Evolutionary conservation across 352 stramenopile genomes (phyloP).

Genomic region (Elongisporangium prolatum): DNA sequence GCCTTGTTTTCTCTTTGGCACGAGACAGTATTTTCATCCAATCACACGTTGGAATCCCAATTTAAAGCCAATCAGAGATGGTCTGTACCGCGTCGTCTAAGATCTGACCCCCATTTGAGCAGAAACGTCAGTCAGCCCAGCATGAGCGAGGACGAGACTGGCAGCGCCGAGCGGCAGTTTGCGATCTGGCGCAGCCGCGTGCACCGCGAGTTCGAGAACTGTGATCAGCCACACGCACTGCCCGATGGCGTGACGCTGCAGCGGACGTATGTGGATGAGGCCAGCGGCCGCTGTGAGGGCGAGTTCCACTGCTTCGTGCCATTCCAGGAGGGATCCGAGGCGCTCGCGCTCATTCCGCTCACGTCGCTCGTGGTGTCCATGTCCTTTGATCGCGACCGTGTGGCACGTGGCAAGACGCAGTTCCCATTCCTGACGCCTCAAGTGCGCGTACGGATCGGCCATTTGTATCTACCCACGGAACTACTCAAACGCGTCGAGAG

Average conservation of each 20-base stretch:
- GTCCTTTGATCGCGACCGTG: conserved; percentile 32
- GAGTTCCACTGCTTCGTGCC: conserved; percentile 77
- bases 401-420: conserved; percentile 30
- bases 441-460: conserved; percentile 41
- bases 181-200: conserved; percentile 71
- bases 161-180: conserved; percentile 33
- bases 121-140: background rate
- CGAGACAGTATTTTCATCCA: background rate
- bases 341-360: conserved; percentile 55
- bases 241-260: conserved; percentile 44
- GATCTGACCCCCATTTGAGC: conserved; percentile 2
- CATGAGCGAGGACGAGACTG: background rate
- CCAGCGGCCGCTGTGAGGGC: conserved; percentile 30
- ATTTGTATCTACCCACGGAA: conserved; percentile 46
- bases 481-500: conserved; percentile 19
- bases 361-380: conserved; percentile 51
- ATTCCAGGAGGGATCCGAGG: conserved; percentile 67
- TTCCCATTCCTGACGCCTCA: conserved; percentile 57
- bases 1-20: background rate
- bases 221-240: conserved; percentile 16
- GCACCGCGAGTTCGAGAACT: conserved; percentile 74
- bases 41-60: background rate
- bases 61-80: background rate
- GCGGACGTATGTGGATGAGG: conserved; percentile 42
- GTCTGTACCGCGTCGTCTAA: background rate